Evolutionary conservation across 2,329 filamentous ascomycete genomes (phyloP).

Genomic region (Emmonsiellopsis sp.): DNA sequence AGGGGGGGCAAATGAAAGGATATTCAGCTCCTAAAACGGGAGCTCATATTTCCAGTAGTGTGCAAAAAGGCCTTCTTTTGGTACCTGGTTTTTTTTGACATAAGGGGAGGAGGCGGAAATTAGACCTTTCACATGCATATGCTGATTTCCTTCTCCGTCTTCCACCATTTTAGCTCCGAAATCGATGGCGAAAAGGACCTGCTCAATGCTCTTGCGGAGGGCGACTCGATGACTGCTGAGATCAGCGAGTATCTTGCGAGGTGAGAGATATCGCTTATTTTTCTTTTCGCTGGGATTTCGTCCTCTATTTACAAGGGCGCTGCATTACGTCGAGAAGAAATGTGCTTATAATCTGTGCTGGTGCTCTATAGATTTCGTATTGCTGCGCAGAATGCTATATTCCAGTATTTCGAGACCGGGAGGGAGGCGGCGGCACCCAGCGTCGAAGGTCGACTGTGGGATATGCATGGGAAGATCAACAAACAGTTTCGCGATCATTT

Average conservation of each 20-base stretch:
- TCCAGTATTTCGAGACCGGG: slow-evolving; percentile 46
- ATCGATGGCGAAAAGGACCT: slow-evolving; percentile 41
- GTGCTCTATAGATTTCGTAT: slow-evolving; percentile 55
- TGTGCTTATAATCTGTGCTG: slow-evolving; percentile 6
- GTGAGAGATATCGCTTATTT: slow-evolving; percentile 19
- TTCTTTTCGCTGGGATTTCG: not conserved
- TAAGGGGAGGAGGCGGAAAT: not conserved
- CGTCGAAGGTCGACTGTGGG: slow-evolving; percentile 67
- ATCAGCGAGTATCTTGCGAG: slow-evolving; percentile 37
- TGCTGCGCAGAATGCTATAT: slow-evolving; percentile 62
- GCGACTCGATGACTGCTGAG: slow-evolving; percentile 40
- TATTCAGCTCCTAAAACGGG: not conserved
- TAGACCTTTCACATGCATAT: not conserved
- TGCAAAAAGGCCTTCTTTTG: not conserved
- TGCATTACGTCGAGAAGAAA: not conserved
- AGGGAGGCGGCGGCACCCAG: slow-evolving; percentile 21
- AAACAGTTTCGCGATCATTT: slow-evolving; percentile 64
- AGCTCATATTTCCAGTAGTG: not conserved
- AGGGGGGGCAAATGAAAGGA: not conserved
- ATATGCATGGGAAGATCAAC: slow-evolving; percentile 67
- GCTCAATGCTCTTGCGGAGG: slow-evolving; percentile 38
- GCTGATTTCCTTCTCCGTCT: not conserved
- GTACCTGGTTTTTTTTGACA: not conserved
- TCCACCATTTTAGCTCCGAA: slow-evolving; percentile 22
- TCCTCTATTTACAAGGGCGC: not conserved